Conservation (phyloP, 257 asterid genomes). For the Cordia subcordata region DNA sequence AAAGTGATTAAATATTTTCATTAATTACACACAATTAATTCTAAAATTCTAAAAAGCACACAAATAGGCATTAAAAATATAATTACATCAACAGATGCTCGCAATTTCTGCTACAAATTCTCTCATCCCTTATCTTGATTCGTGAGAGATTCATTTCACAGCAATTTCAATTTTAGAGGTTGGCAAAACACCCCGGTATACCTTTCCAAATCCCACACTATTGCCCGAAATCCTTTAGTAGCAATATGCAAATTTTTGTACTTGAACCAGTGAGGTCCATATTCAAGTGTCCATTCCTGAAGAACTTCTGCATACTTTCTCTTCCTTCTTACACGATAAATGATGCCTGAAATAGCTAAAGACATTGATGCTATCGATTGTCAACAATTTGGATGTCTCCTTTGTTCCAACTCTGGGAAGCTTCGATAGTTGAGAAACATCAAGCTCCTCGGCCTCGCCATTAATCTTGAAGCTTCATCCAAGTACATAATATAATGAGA, state of each 20-base stretch:
- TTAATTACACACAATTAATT: too few species aligned
- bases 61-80: too few species aligned
- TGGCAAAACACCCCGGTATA: conserved; percentile 8
- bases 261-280: too few species aligned
- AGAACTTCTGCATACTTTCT: conserved; percentile 14
- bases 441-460: conserved; percentile 11
- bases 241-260: too few species aligned
- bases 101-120: conserved; percentile 22
- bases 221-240: background rate
- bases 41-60: too few species aligned
- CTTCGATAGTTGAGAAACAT: conserved; percentile 8
- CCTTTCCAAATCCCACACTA: conserved; percentile 24
- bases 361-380: background rate
- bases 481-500: conserved; percentile 16
- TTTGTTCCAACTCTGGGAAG: conserved; percentile 9
- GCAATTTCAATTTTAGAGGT: conserved; percentile 7
- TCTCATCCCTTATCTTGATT: conserved; percentile 18
- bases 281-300: conserved; percentile 22
- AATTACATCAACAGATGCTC: conserved; percentile 10
- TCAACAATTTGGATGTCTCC: background rate
- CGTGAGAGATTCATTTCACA: conserved; percentile 19
- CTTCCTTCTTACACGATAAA: conserved; percentile 18
- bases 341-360: background rate
- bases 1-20: too few species aligned
- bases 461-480: conserved; percentile 25